These are phyloP conservation scores for Trametes hirsuta DNA, from an alignment of 1,284 basidiomycete species.

Conservation along the genomic window DNA sequence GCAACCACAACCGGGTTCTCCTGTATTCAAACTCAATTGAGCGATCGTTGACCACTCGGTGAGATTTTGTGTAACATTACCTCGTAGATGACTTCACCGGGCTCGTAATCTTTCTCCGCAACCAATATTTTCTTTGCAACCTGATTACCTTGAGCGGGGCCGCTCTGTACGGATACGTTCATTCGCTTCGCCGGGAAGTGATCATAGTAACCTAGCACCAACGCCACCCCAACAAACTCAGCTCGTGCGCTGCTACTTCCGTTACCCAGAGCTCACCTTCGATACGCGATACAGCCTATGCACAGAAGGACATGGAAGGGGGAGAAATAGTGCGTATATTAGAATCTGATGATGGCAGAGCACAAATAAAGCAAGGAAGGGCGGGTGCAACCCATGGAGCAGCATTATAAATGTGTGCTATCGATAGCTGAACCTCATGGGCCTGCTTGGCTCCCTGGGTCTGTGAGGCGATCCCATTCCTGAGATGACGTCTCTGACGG, in stretches of 20 bases:
- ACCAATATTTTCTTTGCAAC: slow-evolving; percentile 59
- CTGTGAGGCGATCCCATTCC: slow-evolving; percentile 84
- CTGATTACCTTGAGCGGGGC: slow-evolving; percentile 43
- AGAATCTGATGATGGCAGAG: slow-evolving; percentile 48
- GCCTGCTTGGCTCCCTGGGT: slow-evolving; percentile 60
- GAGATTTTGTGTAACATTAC: slow-evolving; percentile 37
- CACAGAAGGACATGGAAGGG: slow-evolving; percentile 32
- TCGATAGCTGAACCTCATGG: slow-evolving; percentile 21
- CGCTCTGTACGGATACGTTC: slow-evolving; percentile 58
- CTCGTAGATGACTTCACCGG: slow-evolving; percentile 77
- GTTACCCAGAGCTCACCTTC: slow-evolving; percentile 67
- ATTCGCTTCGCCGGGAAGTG: slow-evolving; percentile 70
- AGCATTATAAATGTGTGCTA: slow-evolving; percentile 19
- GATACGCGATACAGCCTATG: slow-evolving; percentile 64
- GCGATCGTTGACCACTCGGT: neutral
- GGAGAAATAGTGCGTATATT: slow-evolving; percentile 58
- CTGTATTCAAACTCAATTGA: slow-evolving; percentile 39
- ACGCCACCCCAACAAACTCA: slow-evolving; percentile 19
- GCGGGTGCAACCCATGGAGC: slow-evolving; percentile 16
- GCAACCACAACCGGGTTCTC: slow-evolving; percentile 71
- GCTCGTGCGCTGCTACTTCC: slow-evolving; percentile 26
- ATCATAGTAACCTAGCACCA: slow-evolving; percentile 69
- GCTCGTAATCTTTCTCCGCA: slow-evolving; percentile 65
- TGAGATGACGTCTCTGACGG: slow-evolving; percentile 83
- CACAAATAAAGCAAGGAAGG: slow-evolving; percentile 23